Base-by-base conservation (phyloP, 306 rosid species). In the Rubus parviflorus region DNA sequence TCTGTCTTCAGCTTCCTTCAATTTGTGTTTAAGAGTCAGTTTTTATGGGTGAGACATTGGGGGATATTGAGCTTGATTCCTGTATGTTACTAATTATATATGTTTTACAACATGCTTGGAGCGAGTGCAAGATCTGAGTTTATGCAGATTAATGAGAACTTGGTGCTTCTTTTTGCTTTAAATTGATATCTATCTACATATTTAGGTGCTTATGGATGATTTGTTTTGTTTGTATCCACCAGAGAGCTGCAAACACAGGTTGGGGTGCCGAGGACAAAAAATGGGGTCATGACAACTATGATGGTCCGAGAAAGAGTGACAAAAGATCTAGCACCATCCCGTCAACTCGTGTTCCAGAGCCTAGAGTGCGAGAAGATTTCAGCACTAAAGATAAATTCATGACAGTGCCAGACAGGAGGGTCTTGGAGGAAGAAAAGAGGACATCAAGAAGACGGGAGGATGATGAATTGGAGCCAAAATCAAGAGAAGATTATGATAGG, bases 241-340 rank as follows among this genome's bases (percentile, higher is more conserved):
- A 95, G 97, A 89, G 97, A 90, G 97, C 96, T 90, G 94, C 97
- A 63, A 90, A 95, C 83, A 92, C 97, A 2, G 99, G 97, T 25
- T 95, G 97, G 97, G 98, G 97, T 49, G 85, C 73, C 17, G 86
- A 89, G 47, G 89, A 85, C 77, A 83, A 82, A 41, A 64, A 78
- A 68, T 87, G 97, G 97, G 94, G 88, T 43, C 86, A 83, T 79
- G 94, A 87, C 81, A 89, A 82, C 71, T 96, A 86, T 86, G 91
- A 87, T 4, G 88, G 85, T 76, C 84, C 82, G 52, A 87, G 71
- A 68, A 83, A 80, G 66, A 76, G 53, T 5, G 90, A 84, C 46
- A 87, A 80, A 75, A 81, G 76, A 81, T 57, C 70, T 62, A 83
- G 70, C 35, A 71, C 57, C 70, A 73, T 40, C 35, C 86, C 66